phyloP scores from a whole-genome alignment of 2,329 filamentous ascomycete genomes.

The Ophiostoma quercus region DNA sequence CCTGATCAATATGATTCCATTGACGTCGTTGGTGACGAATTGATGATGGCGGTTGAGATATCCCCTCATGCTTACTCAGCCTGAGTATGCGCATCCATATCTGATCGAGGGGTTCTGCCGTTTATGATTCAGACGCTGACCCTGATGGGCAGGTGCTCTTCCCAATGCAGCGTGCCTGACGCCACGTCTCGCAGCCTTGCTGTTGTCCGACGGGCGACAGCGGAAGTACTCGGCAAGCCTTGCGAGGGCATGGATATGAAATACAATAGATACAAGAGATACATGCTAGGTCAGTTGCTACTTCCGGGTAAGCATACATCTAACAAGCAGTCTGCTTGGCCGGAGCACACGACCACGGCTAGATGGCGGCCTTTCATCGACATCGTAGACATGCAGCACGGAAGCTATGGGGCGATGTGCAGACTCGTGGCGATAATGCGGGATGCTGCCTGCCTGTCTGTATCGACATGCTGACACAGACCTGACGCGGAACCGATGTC shows the following conservation, averaged over 20 bases:
- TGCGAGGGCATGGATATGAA: neutral
- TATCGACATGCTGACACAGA: neutral
- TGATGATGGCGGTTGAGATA: neutral
- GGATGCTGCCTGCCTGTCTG: neutral
- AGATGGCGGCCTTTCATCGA: neutral
- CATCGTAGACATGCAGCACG: neutral
- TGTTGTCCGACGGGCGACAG: conserved; percentile 1
- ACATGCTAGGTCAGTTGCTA: neutral
- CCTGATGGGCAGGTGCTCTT: neutral
- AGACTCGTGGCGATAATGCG: neutral
- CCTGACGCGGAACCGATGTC: neutral
- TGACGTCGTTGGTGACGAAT: neutral
- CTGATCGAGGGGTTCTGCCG: conserved; percentile 1
- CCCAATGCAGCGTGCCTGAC: conserved; percentile 8
- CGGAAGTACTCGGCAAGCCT: neutral
- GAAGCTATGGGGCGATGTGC: neutral
- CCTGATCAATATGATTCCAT: neutral
- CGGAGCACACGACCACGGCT: neutral
- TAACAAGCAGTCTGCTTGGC: neutral
- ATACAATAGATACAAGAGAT: neutral
- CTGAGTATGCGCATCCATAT: neutral
- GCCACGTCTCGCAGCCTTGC: conserved; percentile 4
- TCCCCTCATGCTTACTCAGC: neutral
- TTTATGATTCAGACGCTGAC: neutral
- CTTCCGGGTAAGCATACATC: neutral